Evolutionary conservation across 176 grass and related monocot species (phyloP).

Genomic region (Oryza coarctata): DNA sequence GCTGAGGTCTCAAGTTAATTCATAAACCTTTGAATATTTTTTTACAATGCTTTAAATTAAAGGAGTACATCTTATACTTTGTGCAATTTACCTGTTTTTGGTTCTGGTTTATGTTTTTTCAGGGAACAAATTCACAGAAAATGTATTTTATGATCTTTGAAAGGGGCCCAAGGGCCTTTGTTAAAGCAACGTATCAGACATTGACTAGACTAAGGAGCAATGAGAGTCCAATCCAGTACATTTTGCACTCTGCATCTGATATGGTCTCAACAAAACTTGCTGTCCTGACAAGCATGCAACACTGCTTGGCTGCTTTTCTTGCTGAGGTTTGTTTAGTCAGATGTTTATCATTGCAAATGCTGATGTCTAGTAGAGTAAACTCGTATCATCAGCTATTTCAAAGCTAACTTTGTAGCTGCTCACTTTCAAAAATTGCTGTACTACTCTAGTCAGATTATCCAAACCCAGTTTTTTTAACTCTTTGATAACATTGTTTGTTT

Average conservation of each 20-base stretch:
- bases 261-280: constrained; percentile 72
- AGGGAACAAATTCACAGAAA: constrained; percentile 70
- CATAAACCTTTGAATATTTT: background rate
- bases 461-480: background rate
- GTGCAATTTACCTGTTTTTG: constrained; percentile 28
- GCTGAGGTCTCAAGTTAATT: constrained; percentile 57
- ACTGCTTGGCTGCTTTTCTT: constrained; percentile 69
- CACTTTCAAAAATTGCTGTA: background rate
- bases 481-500: background rate
- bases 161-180: constrained; percentile 83
- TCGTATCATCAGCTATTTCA: background rate
- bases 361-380: constrained; percentile 22
- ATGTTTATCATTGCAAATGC: background rate
- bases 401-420: background rate
- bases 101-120: constrained; percentile 16
- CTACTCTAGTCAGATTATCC: background rate
- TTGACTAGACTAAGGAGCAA: constrained; percentile 44
- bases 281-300: constrained; percentile 65
- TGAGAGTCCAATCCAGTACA: constrained; percentile 49
- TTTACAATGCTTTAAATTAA: background rate
- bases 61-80: constrained; percentile 15
- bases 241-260: constrained; percentile 65
- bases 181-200: constrained; percentile 54
- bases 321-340: constrained; percentile 62
- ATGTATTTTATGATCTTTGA: constrained; percentile 94